Conservation (phyloP, 495 filamentous ascomycete genomes). For the Penicillium psychrofluorescens region DNA sequence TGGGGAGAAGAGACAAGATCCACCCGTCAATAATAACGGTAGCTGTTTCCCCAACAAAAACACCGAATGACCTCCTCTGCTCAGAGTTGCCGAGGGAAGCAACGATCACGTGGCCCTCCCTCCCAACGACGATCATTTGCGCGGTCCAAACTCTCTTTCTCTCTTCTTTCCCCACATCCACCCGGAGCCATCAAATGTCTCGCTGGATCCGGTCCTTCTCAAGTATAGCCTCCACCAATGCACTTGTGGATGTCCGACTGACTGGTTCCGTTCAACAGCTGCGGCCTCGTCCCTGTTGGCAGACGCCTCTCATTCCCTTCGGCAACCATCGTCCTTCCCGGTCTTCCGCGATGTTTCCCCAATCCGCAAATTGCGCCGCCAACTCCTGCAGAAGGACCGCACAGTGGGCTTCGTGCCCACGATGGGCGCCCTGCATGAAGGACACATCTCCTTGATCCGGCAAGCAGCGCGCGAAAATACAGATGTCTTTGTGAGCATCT, state of each 20-base stretch:
- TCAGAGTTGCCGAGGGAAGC: no score
- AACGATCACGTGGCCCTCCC: no score
- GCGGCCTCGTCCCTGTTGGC: slow-evolving; percentile 22
- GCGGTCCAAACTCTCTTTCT: no score
- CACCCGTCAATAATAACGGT: no score
- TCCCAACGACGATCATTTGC: no score
- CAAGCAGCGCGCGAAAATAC: slow-evolving; percentile 78
- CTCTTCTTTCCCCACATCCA: no score
- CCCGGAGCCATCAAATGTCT: slow-evolving; percentile 10
- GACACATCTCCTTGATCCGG: slow-evolving; percentile 82
- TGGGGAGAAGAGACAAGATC: no score
- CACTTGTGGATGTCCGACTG: no score
- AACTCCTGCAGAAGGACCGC: slow-evolving; percentile 58
- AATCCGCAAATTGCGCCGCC: slow-evolving; percentile 64
- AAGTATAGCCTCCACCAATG: slow-evolving; percentile 9
- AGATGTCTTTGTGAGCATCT: slow-evolving; percentile 81
- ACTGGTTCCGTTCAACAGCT: not conserved
- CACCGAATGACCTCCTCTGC: no score
- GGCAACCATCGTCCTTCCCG: slow-evolving; percentile 43
- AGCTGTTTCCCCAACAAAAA: no score
- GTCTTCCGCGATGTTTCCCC: slow-evolving; percentile 66
- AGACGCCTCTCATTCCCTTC: slow-evolving; percentile 13
- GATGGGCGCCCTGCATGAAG: slow-evolving; percentile 92
- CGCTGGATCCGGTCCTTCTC: slow-evolving; percentile 21
- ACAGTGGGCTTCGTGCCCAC: slow-evolving; percentile 87